A percentile compares a stretch with the other conserved stretches of the same genome.
Evolutionary conservation across 1,284 basidiomycete genomes (phyloP).

Genomic region (Malassezia obtusa): DNA sequence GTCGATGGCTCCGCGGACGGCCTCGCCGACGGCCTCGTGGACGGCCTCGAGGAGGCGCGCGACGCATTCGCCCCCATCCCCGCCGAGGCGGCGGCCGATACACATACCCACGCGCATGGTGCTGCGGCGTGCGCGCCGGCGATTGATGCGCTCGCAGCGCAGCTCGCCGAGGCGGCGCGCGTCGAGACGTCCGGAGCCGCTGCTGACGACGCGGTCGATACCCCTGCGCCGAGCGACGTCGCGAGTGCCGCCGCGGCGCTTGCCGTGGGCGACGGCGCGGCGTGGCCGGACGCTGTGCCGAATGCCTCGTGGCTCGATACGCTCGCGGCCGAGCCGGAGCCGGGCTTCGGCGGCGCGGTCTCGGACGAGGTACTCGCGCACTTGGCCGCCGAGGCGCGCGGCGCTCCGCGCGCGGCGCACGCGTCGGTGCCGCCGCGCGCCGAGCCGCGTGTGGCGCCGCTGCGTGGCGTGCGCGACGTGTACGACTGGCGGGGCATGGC

Average conservation of each 20-base stretch:
- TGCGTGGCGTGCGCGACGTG: slow-evolving; percentile 10
- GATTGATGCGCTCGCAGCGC: background rate
- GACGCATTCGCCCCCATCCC: too few relatives aligned
- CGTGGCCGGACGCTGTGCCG: background rate
- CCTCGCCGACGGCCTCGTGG: too few relatives aligned
- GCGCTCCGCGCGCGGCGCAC: background rate
- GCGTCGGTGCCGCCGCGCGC: background rate
- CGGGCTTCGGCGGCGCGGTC: background rate
- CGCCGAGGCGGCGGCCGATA: too few relatives aligned
- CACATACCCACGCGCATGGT: too few relatives aligned
- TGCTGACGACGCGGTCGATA: background rate
- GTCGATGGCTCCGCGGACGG: too few relatives aligned
- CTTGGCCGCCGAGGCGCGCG: background rate
- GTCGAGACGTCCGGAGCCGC: too few relatives aligned
- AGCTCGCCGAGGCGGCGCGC: too few relatives aligned
- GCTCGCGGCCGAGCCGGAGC: background rate
- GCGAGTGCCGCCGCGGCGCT: background rate
- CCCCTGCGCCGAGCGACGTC: background rate
- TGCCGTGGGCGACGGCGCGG: background rate
- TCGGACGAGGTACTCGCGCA: background rate
- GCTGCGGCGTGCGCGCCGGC: too few relatives aligned
- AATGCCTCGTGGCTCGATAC: background rate
- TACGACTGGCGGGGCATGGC: slow-evolving; percentile 16
- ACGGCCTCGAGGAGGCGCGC: too few relatives aligned
- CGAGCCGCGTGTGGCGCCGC: background rate